Evolutionary conservation across 306 rosid genomes (phyloP).

Genomic region (Dalbergia cochinchinensis): DNA sequence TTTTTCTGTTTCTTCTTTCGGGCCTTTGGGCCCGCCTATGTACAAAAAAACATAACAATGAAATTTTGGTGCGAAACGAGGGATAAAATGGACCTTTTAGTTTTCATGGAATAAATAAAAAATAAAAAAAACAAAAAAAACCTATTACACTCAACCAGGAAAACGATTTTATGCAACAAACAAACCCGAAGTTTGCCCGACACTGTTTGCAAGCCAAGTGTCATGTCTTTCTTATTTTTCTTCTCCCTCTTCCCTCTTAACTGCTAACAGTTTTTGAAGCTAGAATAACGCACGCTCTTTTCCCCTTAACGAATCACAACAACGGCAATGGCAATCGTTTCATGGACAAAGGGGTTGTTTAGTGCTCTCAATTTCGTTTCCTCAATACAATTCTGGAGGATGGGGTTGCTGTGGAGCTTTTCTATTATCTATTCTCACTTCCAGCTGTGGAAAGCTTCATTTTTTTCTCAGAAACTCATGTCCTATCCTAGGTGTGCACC

Average conservation of each 20-base stretch:
- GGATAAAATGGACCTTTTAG: too few relatives aligned
- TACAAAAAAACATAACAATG: too few relatives aligned
- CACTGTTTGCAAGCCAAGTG: background rate
- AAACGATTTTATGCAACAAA: background rate
- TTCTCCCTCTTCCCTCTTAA: background rate
- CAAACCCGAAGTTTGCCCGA: background rate
- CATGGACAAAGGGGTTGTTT: constrained; percentile 49
- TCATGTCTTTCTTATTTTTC: background rate
- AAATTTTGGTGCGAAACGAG: too few relatives aligned
- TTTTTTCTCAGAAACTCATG: constrained; percentile 41
- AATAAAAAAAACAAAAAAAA: too few relatives aligned
- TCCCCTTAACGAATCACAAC: background rate
- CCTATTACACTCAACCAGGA: too few relatives aligned
- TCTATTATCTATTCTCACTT: constrained; percentile 59
- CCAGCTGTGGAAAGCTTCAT: constrained; percentile 46
- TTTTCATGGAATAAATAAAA: too few relatives aligned
- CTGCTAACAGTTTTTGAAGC: background rate
- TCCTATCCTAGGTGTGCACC: constrained; percentile 55
- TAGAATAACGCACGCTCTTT: background rate
- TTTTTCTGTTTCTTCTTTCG: too few relatives aligned
- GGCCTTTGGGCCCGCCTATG: too few relatives aligned
- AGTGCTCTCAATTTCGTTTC: constrained; percentile 52
- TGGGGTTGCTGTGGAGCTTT: constrained; percentile 71
- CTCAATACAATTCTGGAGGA: constrained; percentile 72
- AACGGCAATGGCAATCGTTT: constrained; percentile 33